Base-by-base conservation (phyloP, 202 grass and related monocot species). In the Dendrocalamus latiflorus region DNA sequence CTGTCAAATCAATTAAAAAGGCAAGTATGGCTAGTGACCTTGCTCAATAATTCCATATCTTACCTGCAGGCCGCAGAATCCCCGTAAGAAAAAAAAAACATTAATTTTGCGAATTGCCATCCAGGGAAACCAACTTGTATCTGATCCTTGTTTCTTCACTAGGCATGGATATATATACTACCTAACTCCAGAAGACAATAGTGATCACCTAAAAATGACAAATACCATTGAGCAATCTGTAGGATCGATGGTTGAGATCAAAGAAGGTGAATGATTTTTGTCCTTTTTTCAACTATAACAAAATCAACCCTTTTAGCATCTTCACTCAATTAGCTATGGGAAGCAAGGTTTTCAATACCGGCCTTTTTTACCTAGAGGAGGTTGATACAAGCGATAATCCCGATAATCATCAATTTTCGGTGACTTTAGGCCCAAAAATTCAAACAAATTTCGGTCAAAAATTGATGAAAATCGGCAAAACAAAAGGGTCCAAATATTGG, bases 1-100 rank as follows among this genome's bases (percentile, higher is more conserved):
- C 54, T 83, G 60, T 83, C 74, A 86, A 86, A 73, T 86, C 79
- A 50, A 71, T 43, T 42, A 13, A 69, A 79, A 89, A 74, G 41
- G 60, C 9, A 2, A 12, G 33, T 15, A 69, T 61, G 69, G 45
- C 57, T 37, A 70, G 72, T 58, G 39, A 81, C 55, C 30, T 71
- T 42, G 72, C 72, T 78, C 78, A 77, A 86, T 81, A 77, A 77
- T 82, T 82, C 33, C 39, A 53, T 58, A 78, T 77, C 72, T 72
- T 86, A 59, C 83, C 59, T 66, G 72, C 78, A 77, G 66, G 30
- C 33, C 74, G 78, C 60, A 90, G 78, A 76, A 70, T 41, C 4
- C 33, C 10, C 65, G 53, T 58, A 57, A 72, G 72, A 39, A 34
- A 20, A 51, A 51, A 72, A 59, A 5, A 78, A 74, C 22, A 47